Evolutionary conservation across 2,329 filamentous ascomycete species (phyloP), one percentile per base, ranked within the genome.

Genomic region (Colletotrichum cordylinicola): DNA sequence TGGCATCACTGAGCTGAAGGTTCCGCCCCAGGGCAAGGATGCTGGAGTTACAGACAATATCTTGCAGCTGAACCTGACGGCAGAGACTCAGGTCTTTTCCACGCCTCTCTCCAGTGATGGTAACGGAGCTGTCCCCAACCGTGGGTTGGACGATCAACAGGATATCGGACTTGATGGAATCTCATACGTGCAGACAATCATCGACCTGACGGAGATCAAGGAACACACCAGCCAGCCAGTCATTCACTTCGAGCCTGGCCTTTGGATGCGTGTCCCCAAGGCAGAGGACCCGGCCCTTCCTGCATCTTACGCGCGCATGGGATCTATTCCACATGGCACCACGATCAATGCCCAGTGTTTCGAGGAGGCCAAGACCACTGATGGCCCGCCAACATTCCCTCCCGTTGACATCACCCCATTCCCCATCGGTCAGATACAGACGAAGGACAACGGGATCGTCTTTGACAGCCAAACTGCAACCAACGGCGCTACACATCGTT

Each of bases 301-400:
- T 0, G 79, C 81, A 3, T 82, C 82, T 0, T 78, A 83, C 4
- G 76, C 77, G 1, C 85, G 86, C 29, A 85, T 87, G 84, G 86
- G 80, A 5, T 84, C 84, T 4, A 87, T 86, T 31, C 86, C 86
- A 1, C 85, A 87, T 68, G 86, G 85, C 27, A 86, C 85, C 0
- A 86, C 84, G 8, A 86, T 87, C 80, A 87, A 87, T 48, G 83
- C 84, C 2, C 85, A 86, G 76, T 77, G 80, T 21, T 78, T 83
- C 12, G 74, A 72, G 9, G 79, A 81, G 3, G 71, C 74, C 2
- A 62, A 31, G 8, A 77, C 77, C 58, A 24, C 70, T 7, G 8
- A 31, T 4, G 80, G 79, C 6, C 70, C 76, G 4, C 82, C 80
- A 8, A 31, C 15, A 1, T 78, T 83, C 4, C 64, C 74, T 0